These are phyloP conservation scores for Penicillium frequentans DNA, from an alignment of 2,329 filamentous ascomycete species.

Conservation along the genomic window DNA sequence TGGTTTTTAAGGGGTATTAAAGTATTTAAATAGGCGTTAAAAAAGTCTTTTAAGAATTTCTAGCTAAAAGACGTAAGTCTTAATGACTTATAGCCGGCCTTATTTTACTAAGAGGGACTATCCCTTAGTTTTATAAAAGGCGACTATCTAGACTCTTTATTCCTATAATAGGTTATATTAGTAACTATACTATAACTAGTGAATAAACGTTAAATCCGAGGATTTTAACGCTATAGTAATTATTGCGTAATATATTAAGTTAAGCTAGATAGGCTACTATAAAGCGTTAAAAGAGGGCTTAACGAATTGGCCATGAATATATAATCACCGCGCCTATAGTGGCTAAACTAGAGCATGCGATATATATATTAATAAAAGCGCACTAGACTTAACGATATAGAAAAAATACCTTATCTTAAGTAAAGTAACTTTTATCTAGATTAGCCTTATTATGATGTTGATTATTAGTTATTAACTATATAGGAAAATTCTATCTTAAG, in stretches of 20 bases:
- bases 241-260: neutral
- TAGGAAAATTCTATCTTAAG: too few relatives aligned
- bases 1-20: neutral
- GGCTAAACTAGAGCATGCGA: neutral
- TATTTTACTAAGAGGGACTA: neutral
- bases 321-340: too few relatives aligned
- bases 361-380: neutral
- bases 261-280: neutral
- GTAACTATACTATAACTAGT: neutral
- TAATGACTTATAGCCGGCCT: neutral
- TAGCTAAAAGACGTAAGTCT: neutral
- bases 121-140: neutral
- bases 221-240: neutral
- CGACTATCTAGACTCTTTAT: neutral
- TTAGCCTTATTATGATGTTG: too few relatives aligned
- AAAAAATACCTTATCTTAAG: too few relatives aligned
- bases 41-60: neutral
- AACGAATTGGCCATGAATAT: neutral
- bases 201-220: neutral
- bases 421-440: too few relatives aligned
- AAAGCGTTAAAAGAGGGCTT: neutral
- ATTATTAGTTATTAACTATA: too few relatives aligned
- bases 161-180: too few relatives aligned
- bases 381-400: neutral
- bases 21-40: neutral